Percentiles rank a stretch among this genome's conserved stretches.
phyloP scores from a whole-genome alignment of 192 early-diverging fungal species.

The Coemansia biformis region DNA sequence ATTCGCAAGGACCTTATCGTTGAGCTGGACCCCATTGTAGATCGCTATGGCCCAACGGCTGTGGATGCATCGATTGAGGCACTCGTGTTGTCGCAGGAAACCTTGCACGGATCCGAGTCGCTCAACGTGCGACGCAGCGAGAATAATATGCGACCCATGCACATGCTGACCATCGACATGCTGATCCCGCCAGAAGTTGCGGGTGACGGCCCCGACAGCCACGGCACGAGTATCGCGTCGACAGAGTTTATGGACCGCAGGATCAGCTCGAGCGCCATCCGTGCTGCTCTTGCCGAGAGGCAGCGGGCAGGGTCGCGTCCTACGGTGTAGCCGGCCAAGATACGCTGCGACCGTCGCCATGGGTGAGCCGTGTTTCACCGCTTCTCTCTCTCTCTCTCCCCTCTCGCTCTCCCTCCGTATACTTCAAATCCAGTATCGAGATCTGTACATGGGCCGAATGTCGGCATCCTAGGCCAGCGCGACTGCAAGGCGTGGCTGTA shows the following conservation, averaged over 20 bases:
- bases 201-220: no score
- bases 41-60: conserved; percentile 83
- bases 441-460: no score
- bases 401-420: no score
- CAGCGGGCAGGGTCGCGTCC: conserved; percentile 8
- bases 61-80: conserved; percentile 67
- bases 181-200: conserved; percentile 51
- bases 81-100: conserved; percentile 81
- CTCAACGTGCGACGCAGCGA: conserved; percentile 74
- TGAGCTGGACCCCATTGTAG: conserved; percentile 65
- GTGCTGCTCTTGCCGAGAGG: conserved; percentile 43
- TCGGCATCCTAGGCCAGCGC: no score
- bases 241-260: no score
- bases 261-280: conserved; percentile 76
- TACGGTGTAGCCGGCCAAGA: neutral
- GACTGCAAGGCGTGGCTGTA: no score
- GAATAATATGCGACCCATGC: conserved; percentile 51
- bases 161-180: conserved; percentile 65
- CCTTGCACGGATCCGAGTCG: conserved; percentile 61
- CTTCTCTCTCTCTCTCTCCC: no score
- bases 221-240: no score
- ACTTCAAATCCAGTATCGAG: no score
- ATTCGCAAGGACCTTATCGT: conserved; percentile 39
- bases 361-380: no score
- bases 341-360: no score